Evolutionary conservation across 2,329 filamentous ascomycete genomes (phyloP).

Genomic region (Volutella citrinella): DNA sequence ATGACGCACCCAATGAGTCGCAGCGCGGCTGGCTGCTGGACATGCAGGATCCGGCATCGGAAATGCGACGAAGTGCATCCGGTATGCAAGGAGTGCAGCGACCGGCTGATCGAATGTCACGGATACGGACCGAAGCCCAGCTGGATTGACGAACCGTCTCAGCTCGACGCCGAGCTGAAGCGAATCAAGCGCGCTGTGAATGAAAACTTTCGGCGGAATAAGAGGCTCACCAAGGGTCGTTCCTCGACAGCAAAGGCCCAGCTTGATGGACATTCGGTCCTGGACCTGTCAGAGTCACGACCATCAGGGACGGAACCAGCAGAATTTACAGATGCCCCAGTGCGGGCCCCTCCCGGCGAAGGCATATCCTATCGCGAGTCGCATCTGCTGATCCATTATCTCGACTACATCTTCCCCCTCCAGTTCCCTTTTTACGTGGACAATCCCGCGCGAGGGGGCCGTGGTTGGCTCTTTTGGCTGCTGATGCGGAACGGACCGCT

Average conservation of each 20-base stretch:
- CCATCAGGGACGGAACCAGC: too few relatives aligned
- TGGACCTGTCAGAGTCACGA: too few relatives aligned
- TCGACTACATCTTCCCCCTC: constrained; percentile 22
- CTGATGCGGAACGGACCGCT: constrained; percentile 19
- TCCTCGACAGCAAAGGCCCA: not conserved
- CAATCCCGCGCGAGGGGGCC: constrained; percentile 15
- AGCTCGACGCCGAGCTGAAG: constrained; percentile 25
- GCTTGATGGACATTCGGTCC: too few relatives aligned
- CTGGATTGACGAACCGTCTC: constrained; percentile 27
- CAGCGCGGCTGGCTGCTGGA: constrained; percentile 19
- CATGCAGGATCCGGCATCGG: constrained; percentile 18
- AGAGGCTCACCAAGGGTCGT: not conserved
- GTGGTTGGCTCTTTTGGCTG: constrained; percentile 22
- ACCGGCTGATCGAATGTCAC: constrained; percentile 14
- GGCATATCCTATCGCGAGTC: constrained; percentile 16
- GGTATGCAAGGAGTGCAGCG: constrained; percentile 17
- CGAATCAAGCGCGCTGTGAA: constrained; percentile 20
- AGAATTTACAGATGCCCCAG: not conserved
- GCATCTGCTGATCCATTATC: constrained; percentile 21
- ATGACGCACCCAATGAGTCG: constrained; percentile 6
- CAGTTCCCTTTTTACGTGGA: constrained; percentile 22
- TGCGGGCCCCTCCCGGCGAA: not conserved
- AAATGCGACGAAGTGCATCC: constrained; percentile 21
- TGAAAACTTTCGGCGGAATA: constrained; percentile 15
- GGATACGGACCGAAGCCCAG: constrained; percentile 30